Conservation (phyloP, 257 asterid species). For the Rhazya stricta region DNA sequence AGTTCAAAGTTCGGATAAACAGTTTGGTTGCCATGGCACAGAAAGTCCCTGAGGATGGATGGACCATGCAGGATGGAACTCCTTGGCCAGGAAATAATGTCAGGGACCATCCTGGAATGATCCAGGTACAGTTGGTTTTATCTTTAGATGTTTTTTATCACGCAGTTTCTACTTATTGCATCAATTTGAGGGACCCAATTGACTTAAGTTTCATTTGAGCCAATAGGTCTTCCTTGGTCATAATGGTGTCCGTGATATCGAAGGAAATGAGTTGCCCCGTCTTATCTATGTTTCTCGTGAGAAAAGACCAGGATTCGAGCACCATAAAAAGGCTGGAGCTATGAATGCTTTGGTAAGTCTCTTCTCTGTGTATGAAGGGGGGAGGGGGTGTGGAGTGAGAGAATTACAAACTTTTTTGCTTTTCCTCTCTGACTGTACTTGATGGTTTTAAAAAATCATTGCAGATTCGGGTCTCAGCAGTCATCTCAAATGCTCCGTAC, state of each 20-base stretch:
- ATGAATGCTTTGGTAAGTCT: constrained; percentile 85
- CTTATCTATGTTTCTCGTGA: constrained; percentile 96
- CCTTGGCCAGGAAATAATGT: constrained; percentile 97
- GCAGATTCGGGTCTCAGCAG: constrained; percentile 92
- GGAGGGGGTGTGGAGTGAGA: background rate
- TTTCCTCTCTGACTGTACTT: constrained; percentile 3
- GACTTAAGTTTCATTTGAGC: constrained; percentile 13
- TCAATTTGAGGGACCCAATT: background rate
- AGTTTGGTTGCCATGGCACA: constrained; percentile 82
- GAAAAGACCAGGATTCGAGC: constrained; percentile 95
- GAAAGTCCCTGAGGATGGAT: constrained; percentile 96
- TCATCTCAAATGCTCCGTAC: constrained; percentile 93
- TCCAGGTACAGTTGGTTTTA: constrained; percentile 51
- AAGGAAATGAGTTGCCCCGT: constrained; percentile 88
- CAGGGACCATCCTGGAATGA: constrained; percentile 99
- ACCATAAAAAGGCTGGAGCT: constrained; percentile 98
- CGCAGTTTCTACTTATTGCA: background rate
- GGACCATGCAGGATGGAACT: constrained; percentile 99
- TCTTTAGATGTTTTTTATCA: background rate
- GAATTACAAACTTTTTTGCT: background rate
- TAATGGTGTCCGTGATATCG: constrained; percentile 75
- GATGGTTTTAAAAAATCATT: constrained; percentile 11
- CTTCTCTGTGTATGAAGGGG: background rate
- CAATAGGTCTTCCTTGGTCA: constrained; percentile 84
- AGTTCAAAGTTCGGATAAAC: constrained; percentile 79